Evolutionary conservation across 768 basidiomycete species (phyloP).

Genomic region (Kwoniella botswanensis): DNA sequence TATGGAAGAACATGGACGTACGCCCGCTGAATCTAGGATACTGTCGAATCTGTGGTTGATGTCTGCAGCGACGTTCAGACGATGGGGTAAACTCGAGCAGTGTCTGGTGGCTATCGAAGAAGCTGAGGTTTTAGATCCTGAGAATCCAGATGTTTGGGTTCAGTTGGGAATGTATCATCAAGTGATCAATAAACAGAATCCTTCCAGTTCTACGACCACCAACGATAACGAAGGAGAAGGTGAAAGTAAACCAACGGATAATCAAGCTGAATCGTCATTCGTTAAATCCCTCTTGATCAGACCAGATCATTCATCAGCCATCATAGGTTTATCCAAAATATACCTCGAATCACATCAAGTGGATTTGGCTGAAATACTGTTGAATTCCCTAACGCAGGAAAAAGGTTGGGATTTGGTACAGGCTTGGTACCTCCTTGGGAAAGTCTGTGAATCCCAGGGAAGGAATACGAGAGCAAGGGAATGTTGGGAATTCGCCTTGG

Average conservation of each 20-base stretch:
- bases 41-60: slow-evolving; percentile 90
- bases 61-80: slow-evolving; percentile 89
- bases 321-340: slow-evolving; percentile 76
- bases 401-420: slow-evolving; percentile 89
- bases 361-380: slow-evolving; percentile 80
- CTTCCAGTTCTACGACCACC: background rate
- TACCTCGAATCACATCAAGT: slow-evolving; percentile 70
- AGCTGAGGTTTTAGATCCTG: slow-evolving; percentile 85
- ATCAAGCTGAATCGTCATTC: slow-evolving; percentile 66
- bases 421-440: slow-evolving; percentile 91
- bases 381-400: slow-evolving; percentile 76
- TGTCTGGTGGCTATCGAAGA: slow-evolving; percentile 90
- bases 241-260: background rate
- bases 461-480: slow-evolving; percentile 71
- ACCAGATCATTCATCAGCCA: slow-evolving; percentile 77
- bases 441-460: slow-evolving; percentile 75
- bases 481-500: slow-evolving; percentile 72
- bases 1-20: slow-evolving; percentile 51
- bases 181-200: background rate
- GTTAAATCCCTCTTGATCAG: slow-evolving; percentile 81
- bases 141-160: slow-evolving; percentile 89
- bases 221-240: background rate
- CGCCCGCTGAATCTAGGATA: slow-evolving; percentile 67
- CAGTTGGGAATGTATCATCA: slow-evolving; percentile 67
- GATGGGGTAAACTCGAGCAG: slow-evolving; percentile 87